Evolutionary conservation across 257 asterid genomes (phyloP).

Genomic region (Agastache rugosa): DNA sequence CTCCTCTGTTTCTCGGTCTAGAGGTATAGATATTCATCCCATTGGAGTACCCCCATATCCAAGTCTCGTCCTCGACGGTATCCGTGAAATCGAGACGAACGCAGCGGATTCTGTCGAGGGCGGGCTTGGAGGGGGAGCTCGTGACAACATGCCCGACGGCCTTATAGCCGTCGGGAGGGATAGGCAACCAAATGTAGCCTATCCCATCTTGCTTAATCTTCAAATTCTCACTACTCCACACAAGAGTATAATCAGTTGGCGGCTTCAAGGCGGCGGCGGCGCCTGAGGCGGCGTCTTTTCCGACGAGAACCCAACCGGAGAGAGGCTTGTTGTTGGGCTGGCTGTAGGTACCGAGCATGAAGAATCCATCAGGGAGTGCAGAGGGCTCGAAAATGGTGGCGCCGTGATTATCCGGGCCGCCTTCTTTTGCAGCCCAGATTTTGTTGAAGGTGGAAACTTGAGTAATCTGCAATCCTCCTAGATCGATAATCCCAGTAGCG

Average conservation of each 20-base stretch:
- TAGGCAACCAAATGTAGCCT: conserved; percentile 64
- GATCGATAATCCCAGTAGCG: conserved; percentile 64
- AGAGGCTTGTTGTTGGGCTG: conserved; percentile 71
- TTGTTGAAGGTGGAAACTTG: conserved; percentile 55
- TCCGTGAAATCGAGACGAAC: conserved; percentile 56
- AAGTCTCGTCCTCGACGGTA: conserved; percentile 37
- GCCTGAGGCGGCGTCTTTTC: conserved; percentile 46
- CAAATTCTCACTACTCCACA: conserved; percentile 58
- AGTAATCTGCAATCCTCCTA: conserved; percentile 65
- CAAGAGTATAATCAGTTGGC: conserved; percentile 61
- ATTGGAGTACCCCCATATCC: conserved; percentile 62
- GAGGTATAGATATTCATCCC: conserved; percentile 48
- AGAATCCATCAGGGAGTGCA: conserved; percentile 69
- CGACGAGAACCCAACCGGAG: conserved; percentile 73
- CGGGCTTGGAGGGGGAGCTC: conserved; percentile 54
- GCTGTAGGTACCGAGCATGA: conserved; percentile 69
- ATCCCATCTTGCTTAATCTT: conserved; percentile 51
- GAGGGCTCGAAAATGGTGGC: conserved; percentile 75
- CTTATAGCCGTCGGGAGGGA: conserved; percentile 56
- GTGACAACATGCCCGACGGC: conserved; percentile 62
- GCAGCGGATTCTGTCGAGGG: conserved; percentile 47
- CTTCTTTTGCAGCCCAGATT: conserved; percentile 69
- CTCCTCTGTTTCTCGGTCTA: conserved; percentile 62
- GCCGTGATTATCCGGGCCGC: conserved; percentile 79
- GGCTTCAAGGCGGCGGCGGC: conserved; percentile 44